Conservation (phyloP, 140 eudicot genomes). For the Senecio squalidus region DNA sequence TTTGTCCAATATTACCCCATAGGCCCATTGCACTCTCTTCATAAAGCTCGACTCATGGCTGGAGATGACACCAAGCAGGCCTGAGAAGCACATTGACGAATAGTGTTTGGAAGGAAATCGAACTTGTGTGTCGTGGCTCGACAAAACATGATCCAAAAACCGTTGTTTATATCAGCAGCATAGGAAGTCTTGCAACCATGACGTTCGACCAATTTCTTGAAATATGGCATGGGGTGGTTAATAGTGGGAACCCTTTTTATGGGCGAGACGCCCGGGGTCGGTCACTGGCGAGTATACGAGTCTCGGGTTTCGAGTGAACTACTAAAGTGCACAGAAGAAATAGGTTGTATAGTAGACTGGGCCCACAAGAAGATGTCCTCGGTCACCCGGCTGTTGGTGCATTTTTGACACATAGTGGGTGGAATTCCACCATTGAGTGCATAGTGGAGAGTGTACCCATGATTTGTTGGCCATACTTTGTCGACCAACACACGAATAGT, state of each 20-base stretch:
- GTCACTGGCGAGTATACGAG: not conserved
- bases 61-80: not conserved
- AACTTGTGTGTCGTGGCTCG: slow-evolving; percentile 42
- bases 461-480: slow-evolving; percentile 42
- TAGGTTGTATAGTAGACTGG: slow-evolving; percentile 23
- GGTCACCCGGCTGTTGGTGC: slow-evolving; percentile 22
- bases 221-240: slow-evolving; percentile 47
- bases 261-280: slow-evolving; percentile 13
- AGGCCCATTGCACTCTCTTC: slow-evolving; percentile 54
- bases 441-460: slow-evolving; percentile 40
- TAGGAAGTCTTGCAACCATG: slow-evolving; percentile 39
- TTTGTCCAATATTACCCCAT: slow-evolving; percentile 41
- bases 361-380: slow-evolving; percentile 27
- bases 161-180: slow-evolving; percentile 44
- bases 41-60: slow-evolving; percentile 17
- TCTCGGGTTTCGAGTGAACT: slow-evolving; percentile 5
- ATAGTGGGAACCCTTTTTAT: slow-evolving; percentile 36
- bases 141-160: slow-evolving; percentile 31
- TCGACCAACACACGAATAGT: slow-evolving; percentile 41
- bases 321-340: not conserved
- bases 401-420: slow-evolving; percentile 32
- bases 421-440: slow-evolving; percentile 26
- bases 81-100: slow-evolving; percentile 13
- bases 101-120: slow-evolving; percentile 39
- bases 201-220: slow-evolving; percentile 25